These are phyloP conservation scores for Articulospora tetracladia DNA, from an alignment of 495 filamentous ascomycete species.

Conservation along the genomic window DNA sequence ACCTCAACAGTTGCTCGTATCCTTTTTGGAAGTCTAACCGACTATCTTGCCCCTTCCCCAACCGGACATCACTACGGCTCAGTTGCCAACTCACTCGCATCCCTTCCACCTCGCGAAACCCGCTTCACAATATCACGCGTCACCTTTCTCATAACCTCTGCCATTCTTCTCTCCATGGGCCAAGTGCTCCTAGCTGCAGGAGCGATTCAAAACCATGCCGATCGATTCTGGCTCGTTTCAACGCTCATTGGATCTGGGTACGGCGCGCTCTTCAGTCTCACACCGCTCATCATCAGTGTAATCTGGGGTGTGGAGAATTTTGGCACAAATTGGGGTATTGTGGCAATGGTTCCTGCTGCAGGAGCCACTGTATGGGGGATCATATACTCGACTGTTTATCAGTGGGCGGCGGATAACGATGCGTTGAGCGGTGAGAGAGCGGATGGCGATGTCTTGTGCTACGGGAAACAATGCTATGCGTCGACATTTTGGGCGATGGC, in stretches of 20 bases:
- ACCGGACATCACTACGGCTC: slow-evolving; percentile 28
- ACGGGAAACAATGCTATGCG: slow-evolving; percentile 76
- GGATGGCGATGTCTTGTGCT: slow-evolving; percentile 54
- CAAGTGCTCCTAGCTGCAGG: slow-evolving; percentile 73
- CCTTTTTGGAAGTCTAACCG: slow-evolving; percentile 78
- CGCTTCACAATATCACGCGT: slow-evolving; percentile 69
- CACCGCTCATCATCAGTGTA: slow-evolving; percentile 86
- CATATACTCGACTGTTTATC: slow-evolving; percentile 78
- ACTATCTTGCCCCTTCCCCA: slow-evolving; percentile 74
- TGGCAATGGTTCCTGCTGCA: slow-evolving; percentile 82
- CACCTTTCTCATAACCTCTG: slow-evolving; percentile 70
- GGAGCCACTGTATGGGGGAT: slow-evolving; percentile 84
- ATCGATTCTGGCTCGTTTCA: slow-evolving; percentile 77
- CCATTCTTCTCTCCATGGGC: slow-evolving; percentile 71
- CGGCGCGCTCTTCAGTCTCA: slow-evolving; percentile 83
- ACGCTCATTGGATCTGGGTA: slow-evolving; percentile 84
- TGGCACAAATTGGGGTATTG: slow-evolving; percentile 95
- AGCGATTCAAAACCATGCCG: slow-evolving; percentile 56
- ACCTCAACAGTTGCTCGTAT: slow-evolving; percentile 89
- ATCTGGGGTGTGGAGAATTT: slow-evolving; percentile 99
- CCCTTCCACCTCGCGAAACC: slow-evolving; percentile 15
- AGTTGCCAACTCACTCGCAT: slow-evolving; percentile 21
- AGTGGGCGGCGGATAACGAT: slow-evolving; percentile 47
- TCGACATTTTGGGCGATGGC: slow-evolving; percentile 78
- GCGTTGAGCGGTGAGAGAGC: slow-evolving; percentile 22